These are phyloP conservation scores for Fusarium solani-melongenae DNA, from an alignment of 2,329 filamentous ascomycete species.

Conservation along the genomic window DNA sequence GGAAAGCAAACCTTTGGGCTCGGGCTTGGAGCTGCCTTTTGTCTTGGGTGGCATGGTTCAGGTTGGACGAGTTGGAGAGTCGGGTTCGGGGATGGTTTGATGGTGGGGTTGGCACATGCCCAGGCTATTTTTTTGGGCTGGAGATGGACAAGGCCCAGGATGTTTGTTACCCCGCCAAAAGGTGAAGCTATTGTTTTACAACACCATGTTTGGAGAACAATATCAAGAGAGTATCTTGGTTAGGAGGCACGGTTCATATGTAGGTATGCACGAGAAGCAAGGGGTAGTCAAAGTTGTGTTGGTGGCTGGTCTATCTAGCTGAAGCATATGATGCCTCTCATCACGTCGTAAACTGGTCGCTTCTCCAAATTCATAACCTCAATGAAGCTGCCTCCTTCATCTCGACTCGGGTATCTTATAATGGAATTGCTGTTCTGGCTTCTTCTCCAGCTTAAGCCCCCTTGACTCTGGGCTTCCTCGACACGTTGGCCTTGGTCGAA, in stretches of 20 bases:
- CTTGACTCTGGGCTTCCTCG: constrained; percentile 14
- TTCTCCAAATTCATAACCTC: constrained; percentile 2
- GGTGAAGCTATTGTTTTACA: constrained; percentile 37
- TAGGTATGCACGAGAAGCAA: not conserved
- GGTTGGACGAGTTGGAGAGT: constrained; percentile 30
- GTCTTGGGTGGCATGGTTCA: constrained; percentile 51
- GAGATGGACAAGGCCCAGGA: constrained; percentile 15
- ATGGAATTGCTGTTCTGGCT: not conserved
- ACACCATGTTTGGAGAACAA: constrained; percentile 25
- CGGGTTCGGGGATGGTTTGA: constrained; percentile 30
- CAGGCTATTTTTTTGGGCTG: constrained; percentile 29
- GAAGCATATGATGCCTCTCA: not conserved
- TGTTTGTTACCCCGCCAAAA: constrained; percentile 41
- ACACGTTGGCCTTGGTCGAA: constrained; percentile 14
- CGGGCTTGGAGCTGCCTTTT: constrained; percentile 49
- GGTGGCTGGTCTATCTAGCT: constrained; percentile 6
- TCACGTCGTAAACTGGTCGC: not conserved
- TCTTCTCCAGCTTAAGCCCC: constrained; percentile 6
- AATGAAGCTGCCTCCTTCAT: not conserved
- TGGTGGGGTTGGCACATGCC: constrained; percentile 37
- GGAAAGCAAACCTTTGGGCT: constrained; percentile 32
- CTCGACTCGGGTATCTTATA: not conserved
- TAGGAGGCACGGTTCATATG: not conserved
- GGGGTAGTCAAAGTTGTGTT: not conserved
- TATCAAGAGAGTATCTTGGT: constrained; percentile 5